Evolutionary conservation across 768 basidiomycete genomes (phyloP), one percentile per base, ranked within the genome.

Genomic region (Hirschioporus abietinus): DNA sequence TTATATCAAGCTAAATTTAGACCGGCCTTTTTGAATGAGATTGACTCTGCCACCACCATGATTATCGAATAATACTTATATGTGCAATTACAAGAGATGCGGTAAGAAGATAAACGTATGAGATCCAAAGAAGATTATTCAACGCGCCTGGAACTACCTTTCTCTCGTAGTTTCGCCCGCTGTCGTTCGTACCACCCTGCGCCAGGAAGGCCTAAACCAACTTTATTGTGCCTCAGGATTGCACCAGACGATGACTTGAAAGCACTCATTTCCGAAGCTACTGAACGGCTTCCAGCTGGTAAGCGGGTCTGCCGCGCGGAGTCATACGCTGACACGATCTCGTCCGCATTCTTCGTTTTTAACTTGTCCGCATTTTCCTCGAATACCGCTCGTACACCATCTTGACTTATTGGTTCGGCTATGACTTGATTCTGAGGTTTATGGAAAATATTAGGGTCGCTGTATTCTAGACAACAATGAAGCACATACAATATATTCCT

Each of bases 401-500:
- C 30, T 17, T 61, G 25, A 18, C 25, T 23, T 25, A 61, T 61
- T 17, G 60, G 60, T 61, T 61, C 60, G 60, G 60, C 60, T 7
- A 34, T 25, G 30, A 61, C 25, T 61, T 61, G 60, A 25, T 61
- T 34, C 60, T 61, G 3, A 52, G 20, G 42, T 7, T 61, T 15
- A 6, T 61, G 3, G 17, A 24, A 61, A 2, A 7, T 59, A 24
- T 25, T 12, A 25, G 24, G 60, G 17, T 61, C 18, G 20, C 12
- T 25, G 17, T 18, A 18, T 24, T 25, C 9, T 1, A 18, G 15
- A 34, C 20, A 25, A 23, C 17, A 25, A 6, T 24, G 25, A 34
- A 5, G 1, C 1, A 81, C 90, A 71, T 72, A 93, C 92, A 68
- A 88, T 84, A 75, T 93, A 87, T 59, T 83, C 80, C 30, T 80